Conservation (phyloP, 2,329 filamentous ascomycete species). For the Rachicladosporium sp. region DNA sequence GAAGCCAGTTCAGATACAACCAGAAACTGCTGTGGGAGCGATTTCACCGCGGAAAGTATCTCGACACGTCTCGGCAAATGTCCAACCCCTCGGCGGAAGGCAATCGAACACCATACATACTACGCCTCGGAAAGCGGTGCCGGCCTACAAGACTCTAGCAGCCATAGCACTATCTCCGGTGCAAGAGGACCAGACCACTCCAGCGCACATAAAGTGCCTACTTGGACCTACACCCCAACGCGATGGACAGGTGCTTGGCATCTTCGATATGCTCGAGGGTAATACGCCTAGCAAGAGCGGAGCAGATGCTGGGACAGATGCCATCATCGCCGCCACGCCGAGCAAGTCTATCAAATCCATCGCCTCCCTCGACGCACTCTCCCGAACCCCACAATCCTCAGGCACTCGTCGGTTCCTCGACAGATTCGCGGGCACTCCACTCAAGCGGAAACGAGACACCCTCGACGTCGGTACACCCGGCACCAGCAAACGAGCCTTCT, state of each 20-base stretch:
- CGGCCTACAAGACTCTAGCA: too few relatives aligned
- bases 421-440: slow-evolving; percentile 50
- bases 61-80: too few relatives aligned
- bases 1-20: too few relatives aligned
- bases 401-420: slow-evolving; percentile 51
- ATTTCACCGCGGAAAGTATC: too few relatives aligned
- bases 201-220: slow-evolving; percentile 19
- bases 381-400: slow-evolving; percentile 38
- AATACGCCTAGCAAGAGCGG: slow-evolving; percentile 11
- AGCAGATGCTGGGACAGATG: too few relatives aligned
- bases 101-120: too few relatives aligned
- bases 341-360: slow-evolving; percentile 17
- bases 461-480: slow-evolving; percentile 19
- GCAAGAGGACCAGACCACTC: slow-evolving; percentile 18
- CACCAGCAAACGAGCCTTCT: slow-evolving; percentile 32
- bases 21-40: too few relatives aligned
- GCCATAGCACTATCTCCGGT: slow-evolving; percentile 3
- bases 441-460: slow-evolving; percentile 35
- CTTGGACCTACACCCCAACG: slow-evolving; percentile 69
- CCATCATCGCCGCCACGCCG: slow-evolving; percentile 28
- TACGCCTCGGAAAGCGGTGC: too few relatives aligned
- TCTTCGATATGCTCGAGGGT: slow-evolving; percentile 55
- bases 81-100: too few relatives aligned
- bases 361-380: slow-evolving; percentile 8
- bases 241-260: slow-evolving; percentile 61